Percentiles rank a stretch among this genome's conserved stretches.
These are phyloP conservation scores for Eucalyptus rudis DNA, from an alignment of 345 rosid genomes.

Conservation along the genomic window DNA sequence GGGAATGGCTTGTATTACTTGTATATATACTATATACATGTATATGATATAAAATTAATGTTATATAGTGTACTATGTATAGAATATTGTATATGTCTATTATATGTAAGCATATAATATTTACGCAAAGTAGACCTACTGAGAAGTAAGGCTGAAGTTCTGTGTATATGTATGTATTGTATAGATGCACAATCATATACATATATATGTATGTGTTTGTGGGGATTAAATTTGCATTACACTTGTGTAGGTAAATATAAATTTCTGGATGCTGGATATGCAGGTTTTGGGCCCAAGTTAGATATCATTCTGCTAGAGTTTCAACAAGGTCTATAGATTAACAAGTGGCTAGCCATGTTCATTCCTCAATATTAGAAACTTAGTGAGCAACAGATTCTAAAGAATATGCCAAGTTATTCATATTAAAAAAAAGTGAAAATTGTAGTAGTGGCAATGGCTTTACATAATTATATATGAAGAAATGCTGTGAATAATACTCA, in stretches of 20 bases:
- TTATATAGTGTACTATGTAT: background rate
- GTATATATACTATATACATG: background rate
- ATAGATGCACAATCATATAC: background rate
- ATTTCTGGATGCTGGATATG: background rate
- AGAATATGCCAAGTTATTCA: background rate
- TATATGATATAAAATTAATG: background rate
- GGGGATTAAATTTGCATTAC: background rate
- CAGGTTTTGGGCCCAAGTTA: background rate
- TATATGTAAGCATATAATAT: background rate
- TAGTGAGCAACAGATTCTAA: background rate
- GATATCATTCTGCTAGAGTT: background rate
- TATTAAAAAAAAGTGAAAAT: background rate
- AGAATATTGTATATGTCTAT: background rate
- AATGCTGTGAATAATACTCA: background rate
- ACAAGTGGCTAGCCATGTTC: background rate
- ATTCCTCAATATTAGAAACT: background rate
- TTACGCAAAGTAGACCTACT: background rate
- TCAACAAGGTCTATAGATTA: background rate
- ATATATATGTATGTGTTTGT: background rate
- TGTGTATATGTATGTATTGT: background rate
- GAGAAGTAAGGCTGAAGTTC: background rate
- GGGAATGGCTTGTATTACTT: background rate
- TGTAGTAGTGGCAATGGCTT: background rate
- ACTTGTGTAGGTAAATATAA: background rate
- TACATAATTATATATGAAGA: background rate